Conservation (phyloP, 495 filamentous ascomycete genomes). For the Aspergillus olivimuriae region DNA sequence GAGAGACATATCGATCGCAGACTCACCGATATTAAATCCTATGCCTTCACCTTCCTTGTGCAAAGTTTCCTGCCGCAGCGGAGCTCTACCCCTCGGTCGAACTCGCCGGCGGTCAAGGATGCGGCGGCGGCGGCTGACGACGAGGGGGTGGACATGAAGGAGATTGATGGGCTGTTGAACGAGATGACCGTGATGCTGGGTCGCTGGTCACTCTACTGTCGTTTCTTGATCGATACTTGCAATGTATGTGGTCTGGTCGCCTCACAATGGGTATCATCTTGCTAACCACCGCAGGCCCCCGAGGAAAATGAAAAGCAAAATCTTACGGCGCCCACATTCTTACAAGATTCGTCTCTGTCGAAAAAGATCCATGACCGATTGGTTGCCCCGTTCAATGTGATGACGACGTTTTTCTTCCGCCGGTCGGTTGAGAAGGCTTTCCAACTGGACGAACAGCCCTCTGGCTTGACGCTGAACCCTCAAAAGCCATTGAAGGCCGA, state of each 20-base stretch:
- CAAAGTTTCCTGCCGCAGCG: constrained; percentile 81
- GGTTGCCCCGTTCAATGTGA: constrained; percentile 68
- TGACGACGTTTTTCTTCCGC: constrained; percentile 94
- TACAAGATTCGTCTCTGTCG: constrained; percentile 66
- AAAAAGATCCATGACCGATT: constrained; percentile 71
- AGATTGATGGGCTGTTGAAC: constrained; percentile 77
- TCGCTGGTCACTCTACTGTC: constrained; percentile 85
- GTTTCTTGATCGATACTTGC: constrained; percentile 82
- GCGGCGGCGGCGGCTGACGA: constrained; percentile 57
- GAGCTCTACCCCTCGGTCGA: constrained; percentile 46
- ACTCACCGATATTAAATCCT: constrained; percentile 90
- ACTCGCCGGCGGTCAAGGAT: constrained; percentile 59
- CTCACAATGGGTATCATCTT: constrained; percentile 9
- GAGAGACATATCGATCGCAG: constrained; percentile 77
- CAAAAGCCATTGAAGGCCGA: constrained; percentile 60
- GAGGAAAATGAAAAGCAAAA: constrained; percentile 24
- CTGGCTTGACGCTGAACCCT: constrained; percentile 66
- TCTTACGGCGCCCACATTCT: constrained; percentile 54
- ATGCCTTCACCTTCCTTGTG: constrained; percentile 93
- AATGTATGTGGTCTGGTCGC: constrained; percentile 44
- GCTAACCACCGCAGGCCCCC: constrained; percentile 18
- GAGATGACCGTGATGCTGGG: constrained; percentile 89
- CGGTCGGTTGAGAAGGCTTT: constrained; percentile 95
- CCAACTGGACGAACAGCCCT: constrained; percentile 92
- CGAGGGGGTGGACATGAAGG: constrained; percentile 91